Evolutionary conservation across 371 early-diverging fungal genomes (phyloP).

Genomic region (Rhizomucor miehei): DNA sequence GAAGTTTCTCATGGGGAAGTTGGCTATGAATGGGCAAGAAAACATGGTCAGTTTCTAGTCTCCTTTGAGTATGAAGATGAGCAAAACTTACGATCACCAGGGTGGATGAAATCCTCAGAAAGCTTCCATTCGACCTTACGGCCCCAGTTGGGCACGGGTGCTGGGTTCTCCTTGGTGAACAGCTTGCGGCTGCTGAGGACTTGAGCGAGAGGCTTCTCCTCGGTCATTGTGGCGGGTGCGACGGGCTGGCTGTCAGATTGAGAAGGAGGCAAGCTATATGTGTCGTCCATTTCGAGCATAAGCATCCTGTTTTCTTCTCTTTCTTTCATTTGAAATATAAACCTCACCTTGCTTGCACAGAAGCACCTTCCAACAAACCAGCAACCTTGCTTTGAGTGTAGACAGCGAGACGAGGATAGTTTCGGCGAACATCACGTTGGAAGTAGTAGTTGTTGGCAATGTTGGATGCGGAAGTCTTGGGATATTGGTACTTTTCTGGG

Average conservation of each 20-base stretch:
- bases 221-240: constrained; percentile 16
- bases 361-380: constrained; percentile 53
- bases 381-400: constrained; percentile 80
- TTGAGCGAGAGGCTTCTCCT: constrained; percentile 41
- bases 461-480: constrained; percentile 56
- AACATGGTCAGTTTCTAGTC: no score
- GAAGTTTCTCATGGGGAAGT: constrained; percentile 13
- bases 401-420: constrained; percentile 85
- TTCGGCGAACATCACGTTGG: constrained; percentile 86
- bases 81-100: constrained; percentile 49
- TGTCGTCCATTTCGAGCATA: neutral
- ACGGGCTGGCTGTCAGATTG: constrained; percentile 18
- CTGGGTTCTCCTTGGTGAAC: constrained; percentile 27
- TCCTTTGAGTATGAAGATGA: no score
- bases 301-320: neutral
- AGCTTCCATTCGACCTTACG: constrained; percentile 36
- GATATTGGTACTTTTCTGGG: constrained; percentile 51
- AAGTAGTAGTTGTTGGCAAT: constrained; percentile 86
- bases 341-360: constrained; percentile 42
- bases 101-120: constrained; percentile 42
- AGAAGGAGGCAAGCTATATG: constrained; percentile 28
- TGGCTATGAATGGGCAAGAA: neutral
- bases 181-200: constrained; percentile 36
- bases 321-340: no score
- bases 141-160: constrained; percentile 46